Percentiles rank a stretch among this genome's conserved stretches.
Evolutionary conservation across 1,284 basidiomycete genomes (phyloP).

Genomic region (Sutorius eximius): DNA sequence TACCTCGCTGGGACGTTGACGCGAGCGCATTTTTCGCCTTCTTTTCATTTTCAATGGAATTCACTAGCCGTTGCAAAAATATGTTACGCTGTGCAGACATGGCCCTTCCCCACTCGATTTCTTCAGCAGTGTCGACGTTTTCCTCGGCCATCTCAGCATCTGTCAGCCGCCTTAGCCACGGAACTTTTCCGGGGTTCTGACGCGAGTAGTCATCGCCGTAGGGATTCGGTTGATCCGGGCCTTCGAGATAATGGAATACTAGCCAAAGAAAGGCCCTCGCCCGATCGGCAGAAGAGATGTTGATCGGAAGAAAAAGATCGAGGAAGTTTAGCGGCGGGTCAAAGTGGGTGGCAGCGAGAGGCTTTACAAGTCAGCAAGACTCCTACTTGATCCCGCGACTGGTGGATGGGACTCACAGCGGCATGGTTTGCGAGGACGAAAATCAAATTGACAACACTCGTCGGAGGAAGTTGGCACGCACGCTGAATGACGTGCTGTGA

Average conservation of each 20-base stretch:
- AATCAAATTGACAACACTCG: conserved; percentile 67
- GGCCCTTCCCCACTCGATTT: conserved; percentile 61
- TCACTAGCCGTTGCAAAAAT: conserved; percentile 63
- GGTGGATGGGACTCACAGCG: conserved; percentile 45
- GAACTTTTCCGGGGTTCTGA: conserved; percentile 52
- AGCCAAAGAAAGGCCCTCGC: conserved; percentile 80
- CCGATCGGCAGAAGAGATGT: conserved; percentile 67
- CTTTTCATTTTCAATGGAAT: conserved; percentile 48
- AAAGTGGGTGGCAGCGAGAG: conserved; percentile 70
- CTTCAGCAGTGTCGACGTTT: conserved; percentile 69
- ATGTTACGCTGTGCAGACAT: conserved; percentile 65
- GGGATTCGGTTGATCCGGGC: conserved; percentile 55
- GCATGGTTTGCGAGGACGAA: conserved; percentile 72
- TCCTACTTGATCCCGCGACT: not conserved
- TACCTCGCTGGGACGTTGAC: conserved; percentile 31
- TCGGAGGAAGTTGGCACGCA: conserved; percentile 64
- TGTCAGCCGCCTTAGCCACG: conserved; percentile 50
- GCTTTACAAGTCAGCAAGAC: conserved; percentile 42
- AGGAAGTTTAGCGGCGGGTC: conserved; percentile 73
- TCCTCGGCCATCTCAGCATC: conserved; percentile 52
- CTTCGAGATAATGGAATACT: conserved; percentile 75
- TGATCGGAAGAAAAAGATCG: conserved; percentile 77
- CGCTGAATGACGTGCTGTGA: conserved; percentile 40
- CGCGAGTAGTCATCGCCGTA: conserved; percentile 61
- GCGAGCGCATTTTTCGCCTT: conserved; percentile 38